Evolutionary conservation across 129 eudicot species (phyloP).

Genomic region (Ambrosia trifida): DNA sequence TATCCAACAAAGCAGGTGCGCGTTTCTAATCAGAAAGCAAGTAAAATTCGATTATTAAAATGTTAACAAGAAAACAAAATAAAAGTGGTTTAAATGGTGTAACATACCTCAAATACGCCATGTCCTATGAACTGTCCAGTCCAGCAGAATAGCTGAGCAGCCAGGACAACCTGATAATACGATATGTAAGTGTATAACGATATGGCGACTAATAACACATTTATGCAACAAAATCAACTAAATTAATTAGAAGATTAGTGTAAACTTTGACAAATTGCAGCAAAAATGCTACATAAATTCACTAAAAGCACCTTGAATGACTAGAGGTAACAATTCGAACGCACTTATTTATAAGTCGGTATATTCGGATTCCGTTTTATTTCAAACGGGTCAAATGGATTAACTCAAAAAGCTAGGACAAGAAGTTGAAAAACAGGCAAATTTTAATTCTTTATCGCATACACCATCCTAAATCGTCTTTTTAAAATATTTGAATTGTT

Average conservation of each 20-base stretch:
- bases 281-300: too few relatives aligned
- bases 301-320: too few relatives aligned
- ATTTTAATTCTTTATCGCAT: not conserved
- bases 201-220: not conserved
- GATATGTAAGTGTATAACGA: not conserved
- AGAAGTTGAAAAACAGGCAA: too few relatives aligned
- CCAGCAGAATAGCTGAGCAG: slow-evolving; percentile 83
- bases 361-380: not conserved
- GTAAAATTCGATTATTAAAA: not conserved
- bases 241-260: not conserved
- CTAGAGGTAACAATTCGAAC: not conserved
- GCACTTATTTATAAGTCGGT: not conserved
- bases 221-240: not conserved
- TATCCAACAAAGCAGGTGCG: slow-evolving; percentile 91
- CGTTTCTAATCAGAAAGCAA: slow-evolving; percentile 61
- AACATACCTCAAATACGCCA: slow-evolving; percentile 84
- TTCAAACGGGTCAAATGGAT: not conserved
- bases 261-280: too few relatives aligned
- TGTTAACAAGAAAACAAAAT: not conserved
- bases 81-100: not conserved
- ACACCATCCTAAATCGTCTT: slow-evolving; percentile 3
- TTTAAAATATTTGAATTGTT: not conserved
- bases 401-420: not conserved
- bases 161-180: slow-evolving; percentile 71
- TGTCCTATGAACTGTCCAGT: slow-evolving; percentile 87